phyloP scores from a whole-genome alignment of 768 basidiomycete genomes.

The Kwoniella sp. region DNA sequence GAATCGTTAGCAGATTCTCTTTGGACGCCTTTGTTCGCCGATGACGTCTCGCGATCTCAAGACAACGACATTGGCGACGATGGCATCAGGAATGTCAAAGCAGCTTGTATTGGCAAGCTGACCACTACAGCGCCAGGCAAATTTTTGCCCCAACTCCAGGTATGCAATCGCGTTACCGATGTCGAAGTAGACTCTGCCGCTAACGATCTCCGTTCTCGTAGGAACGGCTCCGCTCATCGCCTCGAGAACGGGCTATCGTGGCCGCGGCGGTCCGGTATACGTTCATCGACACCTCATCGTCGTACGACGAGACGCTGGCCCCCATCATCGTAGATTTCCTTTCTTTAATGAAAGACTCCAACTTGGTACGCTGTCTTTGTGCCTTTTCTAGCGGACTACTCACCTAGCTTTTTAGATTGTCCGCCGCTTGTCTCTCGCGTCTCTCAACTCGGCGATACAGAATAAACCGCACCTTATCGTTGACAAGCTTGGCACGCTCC shows the following conservation, averaged over 20 bases:
- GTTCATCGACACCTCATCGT: conserved; percentile 76
- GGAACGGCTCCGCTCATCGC: conserved; percentile 36
- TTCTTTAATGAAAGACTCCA: conserved; percentile 78
- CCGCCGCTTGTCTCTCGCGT: conserved; percentile 79
- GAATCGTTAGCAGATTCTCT: conserved; percentile 81
- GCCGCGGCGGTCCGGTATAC: conserved; percentile 86
- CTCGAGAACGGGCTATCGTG: conserved; percentile 70
- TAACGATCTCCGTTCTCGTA: no score
- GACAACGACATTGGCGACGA: conserved; percentile 59
- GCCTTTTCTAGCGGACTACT: neutral
- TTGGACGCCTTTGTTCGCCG: conserved; percentile 88
- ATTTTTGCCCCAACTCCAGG: conserved; percentile 89
- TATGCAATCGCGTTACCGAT: conserved; percentile 64
- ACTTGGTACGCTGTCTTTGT: conserved; percentile 58
- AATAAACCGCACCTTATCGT: conserved; percentile 88
- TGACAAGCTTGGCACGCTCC: conserved; percentile 69
- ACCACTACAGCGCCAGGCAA: conserved; percentile 84
- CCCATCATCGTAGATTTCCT: conserved; percentile 84
- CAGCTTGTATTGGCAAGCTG: conserved; percentile 92
- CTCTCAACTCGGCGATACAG: conserved; percentile 89
- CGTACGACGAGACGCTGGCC: conserved; percentile 86
- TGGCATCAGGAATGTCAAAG: conserved; percentile 86
- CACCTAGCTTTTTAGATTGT: conserved; percentile 61
- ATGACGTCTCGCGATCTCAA: conserved; percentile 54
- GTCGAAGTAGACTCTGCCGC: no score